Base-by-base conservation (phyloP, 352 stramenopile species). In the Phytophthora citricola region DNA sequence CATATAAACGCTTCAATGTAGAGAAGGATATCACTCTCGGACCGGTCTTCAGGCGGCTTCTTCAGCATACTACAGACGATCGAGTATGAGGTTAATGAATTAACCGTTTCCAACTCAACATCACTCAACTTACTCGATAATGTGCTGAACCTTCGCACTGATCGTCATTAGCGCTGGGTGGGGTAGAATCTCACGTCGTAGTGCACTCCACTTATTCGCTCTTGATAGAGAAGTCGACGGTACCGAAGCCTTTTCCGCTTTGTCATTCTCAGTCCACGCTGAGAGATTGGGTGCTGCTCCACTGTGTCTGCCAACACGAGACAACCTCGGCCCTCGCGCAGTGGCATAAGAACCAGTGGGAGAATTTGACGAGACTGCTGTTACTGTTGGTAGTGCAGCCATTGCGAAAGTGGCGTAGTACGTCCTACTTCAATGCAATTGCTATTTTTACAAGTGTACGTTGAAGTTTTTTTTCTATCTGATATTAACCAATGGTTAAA, bases 161-260 rank as follows among this genome's bases (percentile, higher is more conserved):
- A 92, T 55, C 32, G 79, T 80, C 75, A 87, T 79, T 38, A 92
- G 70, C 36, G 75, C 68, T 9, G 83, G 81, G 50, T 78, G 88
- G 11, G 81, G 71, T 43, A 72, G 49, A 51, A 78, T 74, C 58
- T 75, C 71, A 14, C 57, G 66, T 49, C 70, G 70, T 20, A 78
- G 43, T n/a, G 69, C 41, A 41, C 66, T 63, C 70, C 70, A 78
- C 31, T 66, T 75, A n/a, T 15, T 50, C 14, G 64, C n/a, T 55
- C 39, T 58, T 32, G 41, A 48, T 29, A 40, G 15, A 53, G 58
- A 41, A 43, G 29, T 1, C 15, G 40, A 36, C 11, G 53, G 22
- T 12, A 10, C 14, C 3, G 24, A 69, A 60, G 81, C 78, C 20
- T 91, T 81, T 24, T 73, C 65, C 65, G 83, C 83, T 29, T 67